These are phyloP conservation scores for Acanthamoeba culbertsoni DNA, from an alignment of 208 protist genomes.

Conservation along the genomic window DNA sequence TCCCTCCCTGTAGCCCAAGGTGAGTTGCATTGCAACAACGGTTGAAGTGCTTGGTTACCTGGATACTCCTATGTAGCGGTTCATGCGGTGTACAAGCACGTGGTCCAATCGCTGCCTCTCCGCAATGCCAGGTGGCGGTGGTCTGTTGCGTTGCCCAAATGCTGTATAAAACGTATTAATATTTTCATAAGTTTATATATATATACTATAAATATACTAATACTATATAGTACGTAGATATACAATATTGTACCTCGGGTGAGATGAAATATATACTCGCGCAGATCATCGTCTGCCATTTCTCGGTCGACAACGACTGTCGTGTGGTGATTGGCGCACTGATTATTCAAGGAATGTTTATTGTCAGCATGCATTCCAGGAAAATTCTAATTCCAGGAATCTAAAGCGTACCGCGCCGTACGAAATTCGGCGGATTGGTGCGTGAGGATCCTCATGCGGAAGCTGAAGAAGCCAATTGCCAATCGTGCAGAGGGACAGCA, in stretches of 20 bases:
- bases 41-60: background rate
- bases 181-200: background rate
- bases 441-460: background rate
- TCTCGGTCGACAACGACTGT: conserved; percentile 32
- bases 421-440: background rate
- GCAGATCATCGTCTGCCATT: background rate
- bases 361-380: no score
- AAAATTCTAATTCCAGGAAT: no score
- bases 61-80: conserved; percentile 45
- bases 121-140: background rate
- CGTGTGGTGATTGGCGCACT: conserved; percentile 51
- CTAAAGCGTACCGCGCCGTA: conserved; percentile 12
- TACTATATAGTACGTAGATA: no score
- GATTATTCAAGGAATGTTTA: no score
- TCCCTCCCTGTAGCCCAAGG: background rate
- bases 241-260: background rate
- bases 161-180: background rate
- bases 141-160: conserved; percentile 32
- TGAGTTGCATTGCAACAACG: background rate
- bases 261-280: conserved; percentile 57
- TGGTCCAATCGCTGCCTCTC: conserved; percentile 15
- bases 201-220: no score
- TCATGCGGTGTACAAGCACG: background rate
- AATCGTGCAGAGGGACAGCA: background rate
- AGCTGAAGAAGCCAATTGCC: conserved; percentile 50